A percentile compares a stretch with the other conserved stretches of the same genome.
Conservation (phyloP, 2,329 filamentous ascomycete species). For the Myriosclerotinia duriaeana region DNA sequence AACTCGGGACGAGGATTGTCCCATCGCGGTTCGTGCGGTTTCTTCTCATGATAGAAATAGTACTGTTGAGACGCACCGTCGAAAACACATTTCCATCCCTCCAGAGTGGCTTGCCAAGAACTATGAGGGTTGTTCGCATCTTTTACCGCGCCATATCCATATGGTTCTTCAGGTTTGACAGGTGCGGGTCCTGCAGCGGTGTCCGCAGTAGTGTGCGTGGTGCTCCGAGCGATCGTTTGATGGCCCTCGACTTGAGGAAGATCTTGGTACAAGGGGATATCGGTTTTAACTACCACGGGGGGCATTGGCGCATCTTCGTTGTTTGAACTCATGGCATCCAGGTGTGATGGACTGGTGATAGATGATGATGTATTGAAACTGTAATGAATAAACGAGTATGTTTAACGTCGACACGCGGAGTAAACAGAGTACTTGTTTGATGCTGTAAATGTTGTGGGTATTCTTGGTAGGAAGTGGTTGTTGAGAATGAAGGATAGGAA, state of each 20-base stretch:
- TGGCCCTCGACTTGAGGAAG: not conserved
- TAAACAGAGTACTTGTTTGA: not conserved
- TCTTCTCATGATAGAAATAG: not conserved
- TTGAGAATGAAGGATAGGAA: no score
- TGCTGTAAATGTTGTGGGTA: no score
- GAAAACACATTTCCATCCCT: not conserved
- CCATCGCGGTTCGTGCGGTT: not conserved
- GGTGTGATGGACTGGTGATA: not conserved
- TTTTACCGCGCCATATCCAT: no score
- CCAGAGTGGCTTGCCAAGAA: no score
- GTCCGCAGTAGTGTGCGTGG: rapidly evolving
- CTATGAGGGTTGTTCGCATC: no score
- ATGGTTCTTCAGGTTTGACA: no score
- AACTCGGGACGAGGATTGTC: not conserved
- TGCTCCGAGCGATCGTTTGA: not conserved
- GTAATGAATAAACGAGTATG: not conserved
- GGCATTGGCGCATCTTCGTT: not conserved
- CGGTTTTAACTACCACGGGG: not conserved
- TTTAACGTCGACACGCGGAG: not conserved
- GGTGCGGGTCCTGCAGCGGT: not conserved
- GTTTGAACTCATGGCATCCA: not conserved
- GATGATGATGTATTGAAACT: not conserved
- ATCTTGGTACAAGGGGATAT: not conserved
- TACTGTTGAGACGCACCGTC: not conserved
- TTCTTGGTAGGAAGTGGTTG: no score